These are phyloP conservation scores for Fragilaria radians DNA, from an alignment of 108 stramenopile genomes.

Conservation along the genomic window DNA sequence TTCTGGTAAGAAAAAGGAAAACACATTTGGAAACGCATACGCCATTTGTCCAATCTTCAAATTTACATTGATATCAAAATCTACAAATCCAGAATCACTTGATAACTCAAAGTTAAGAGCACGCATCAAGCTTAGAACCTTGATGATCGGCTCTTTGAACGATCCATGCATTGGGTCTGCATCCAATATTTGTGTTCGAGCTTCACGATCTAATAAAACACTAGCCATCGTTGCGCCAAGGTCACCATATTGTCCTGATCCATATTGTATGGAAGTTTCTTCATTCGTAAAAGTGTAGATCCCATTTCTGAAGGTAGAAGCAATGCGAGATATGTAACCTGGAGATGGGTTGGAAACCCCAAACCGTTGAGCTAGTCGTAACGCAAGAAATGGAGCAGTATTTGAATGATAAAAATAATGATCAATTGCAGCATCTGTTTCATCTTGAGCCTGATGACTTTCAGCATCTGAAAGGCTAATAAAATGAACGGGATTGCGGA, in stretches of 20 bases:
- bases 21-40: slow-evolving; percentile 39
- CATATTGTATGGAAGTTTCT: too few relatives aligned
- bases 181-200: slow-evolving; percentile 29
- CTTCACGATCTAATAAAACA: slow-evolving; percentile 52
- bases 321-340: slow-evolving; percentile 31
- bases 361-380: slow-evolving; percentile 39
- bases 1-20: slow-evolving; percentile 56
- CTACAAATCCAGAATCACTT: neutral
- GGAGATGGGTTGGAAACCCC: slow-evolving; percentile 41
- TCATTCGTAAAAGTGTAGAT: slow-evolving; percentile 36
- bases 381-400: too few relatives aligned
- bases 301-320: slow-evolving; percentile 52
- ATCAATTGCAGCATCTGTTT: too few relatives aligned
- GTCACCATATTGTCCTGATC: slow-evolving; percentile 42
- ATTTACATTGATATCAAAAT: slow-evolving; percentile 19
- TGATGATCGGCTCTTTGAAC: slow-evolving; percentile 59
- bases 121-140: slow-evolving; percentile 40
- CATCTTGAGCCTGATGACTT: too few relatives aligned
- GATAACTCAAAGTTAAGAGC: slow-evolving; percentile 32
- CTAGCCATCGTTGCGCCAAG: slow-evolving; percentile 48
- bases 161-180: too few relatives aligned
- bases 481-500: too few relatives aligned
- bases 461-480: too few relatives aligned
- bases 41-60: slow-evolving; percentile 36
- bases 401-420: too few relatives aligned